Conservation (phyloP, 306 rosid genomes). For the Glycine tomentella region DNA sequence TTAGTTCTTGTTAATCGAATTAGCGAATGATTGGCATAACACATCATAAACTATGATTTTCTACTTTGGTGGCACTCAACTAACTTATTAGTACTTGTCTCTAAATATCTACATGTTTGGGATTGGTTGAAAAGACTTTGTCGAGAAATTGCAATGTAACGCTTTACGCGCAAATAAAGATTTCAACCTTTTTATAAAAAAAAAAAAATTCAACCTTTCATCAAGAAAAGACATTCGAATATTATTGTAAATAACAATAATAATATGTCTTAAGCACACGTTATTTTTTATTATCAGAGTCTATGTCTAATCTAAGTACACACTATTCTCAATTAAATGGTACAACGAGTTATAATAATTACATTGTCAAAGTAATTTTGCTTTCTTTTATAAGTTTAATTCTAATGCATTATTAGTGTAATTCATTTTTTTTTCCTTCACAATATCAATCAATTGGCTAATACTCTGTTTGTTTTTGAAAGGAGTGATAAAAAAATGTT, state of each 20-base stretch:
- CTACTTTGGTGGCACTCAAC: not conserved
- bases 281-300: no score
- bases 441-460: no score
- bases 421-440: no score
- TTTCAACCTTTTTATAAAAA: not conserved
- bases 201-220: not conserved
- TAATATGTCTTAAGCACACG: no score
- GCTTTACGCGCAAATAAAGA: not conserved
- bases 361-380: no score
- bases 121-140: not conserved
- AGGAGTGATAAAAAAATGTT: no score
- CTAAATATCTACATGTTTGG: not conserved
- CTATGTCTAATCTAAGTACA: no score
- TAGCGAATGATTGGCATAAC: slow-evolving; percentile 2
- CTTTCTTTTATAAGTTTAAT: no score
- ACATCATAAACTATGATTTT: not conserved
- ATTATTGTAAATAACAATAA: not conserved
- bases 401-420: no score
- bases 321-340: no score
- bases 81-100: not conserved
- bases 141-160: not conserved
- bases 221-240: not conserved
- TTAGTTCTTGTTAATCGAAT: not conserved
- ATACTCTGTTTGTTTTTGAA: no score
- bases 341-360: no score